Evolutionary conservation across 495 filamentous ascomycete genomes (phyloP).

Genomic region (Hypomontagnella monticulosa): DNA sequence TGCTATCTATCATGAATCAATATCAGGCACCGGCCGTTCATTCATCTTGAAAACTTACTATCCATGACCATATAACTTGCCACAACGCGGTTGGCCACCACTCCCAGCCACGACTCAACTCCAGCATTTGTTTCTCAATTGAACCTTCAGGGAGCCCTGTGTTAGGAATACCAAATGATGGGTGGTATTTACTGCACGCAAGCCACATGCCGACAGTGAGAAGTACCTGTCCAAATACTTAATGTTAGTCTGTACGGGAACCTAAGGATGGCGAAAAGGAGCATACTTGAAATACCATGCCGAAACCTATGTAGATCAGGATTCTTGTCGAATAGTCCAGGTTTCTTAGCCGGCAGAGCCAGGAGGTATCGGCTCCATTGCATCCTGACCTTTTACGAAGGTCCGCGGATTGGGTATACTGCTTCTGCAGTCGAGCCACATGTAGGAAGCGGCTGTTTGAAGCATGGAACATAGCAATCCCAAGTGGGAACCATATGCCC

Average conservation of each 20-base stretch:
- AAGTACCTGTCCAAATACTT: slow-evolving; percentile 56
- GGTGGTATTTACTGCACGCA: slow-evolving; percentile 72
- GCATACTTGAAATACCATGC: slow-evolving; percentile 62
- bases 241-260: not conserved
- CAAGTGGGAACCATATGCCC: slow-evolving; percentile 74
- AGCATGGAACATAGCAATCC: slow-evolving; percentile 77
- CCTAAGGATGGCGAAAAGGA: not conserved
- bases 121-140: slow-evolving; percentile 59
- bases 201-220: slow-evolving; percentile 69
- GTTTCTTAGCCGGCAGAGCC: slow-evolving; percentile 46
- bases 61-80: slow-evolving; percentile 71
- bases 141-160: slow-evolving; percentile 59
- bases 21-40: slow-evolving; percentile 52
- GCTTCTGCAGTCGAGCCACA: slow-evolving; percentile 64
- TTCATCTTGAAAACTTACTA: slow-evolving; percentile 61
- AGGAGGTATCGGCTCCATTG: slow-evolving; percentile 40
- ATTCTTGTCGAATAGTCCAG: slow-evolving; percentile 58
- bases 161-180: slow-evolving; percentile 52
- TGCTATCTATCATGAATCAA: slow-evolving; percentile 41
- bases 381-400: slow-evolving; percentile 33
- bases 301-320: slow-evolving; percentile 59
- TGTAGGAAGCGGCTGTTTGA: slow-evolving; percentile 73
- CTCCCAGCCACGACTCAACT: slow-evolving; percentile 66
- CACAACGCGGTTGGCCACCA: slow-evolving; percentile 74
- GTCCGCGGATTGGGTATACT: slow-evolving; percentile 46